Evolutionary conservation across 2,329 filamentous ascomycete genomes (phyloP), one percentile per base, ranked within the genome.

Genomic region (Hypoxylon sp.): DNA sequence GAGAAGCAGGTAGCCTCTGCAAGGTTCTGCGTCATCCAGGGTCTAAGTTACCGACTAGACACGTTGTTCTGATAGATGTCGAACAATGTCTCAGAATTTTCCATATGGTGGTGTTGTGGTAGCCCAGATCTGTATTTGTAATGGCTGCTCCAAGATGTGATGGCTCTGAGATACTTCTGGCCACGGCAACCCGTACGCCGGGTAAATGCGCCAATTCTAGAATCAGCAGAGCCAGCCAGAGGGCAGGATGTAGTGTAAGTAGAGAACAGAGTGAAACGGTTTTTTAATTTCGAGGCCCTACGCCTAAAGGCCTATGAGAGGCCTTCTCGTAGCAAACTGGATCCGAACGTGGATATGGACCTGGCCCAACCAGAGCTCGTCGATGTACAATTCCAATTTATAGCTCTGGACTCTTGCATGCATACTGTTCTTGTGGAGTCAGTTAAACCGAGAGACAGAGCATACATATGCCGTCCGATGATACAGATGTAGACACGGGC

Each of bases 311-410:
- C 66, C 71, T 72, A 73, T 74, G 55, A 71, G 52, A 65, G 59
- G 58, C 48, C 37, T 46, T 56, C 39, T 61, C 46, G 44, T 46
- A 64, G 59, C 67, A 71, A 67, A 68, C 68, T 59, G 55, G 52
- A 66, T 32, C 63, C 48, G 55, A 69, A 64, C 58, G 67, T 55
- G 63, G 68, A 67, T 54, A 62, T 70, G 56, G 39, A 31, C 47
- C 48, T 67, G 32, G 54, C 67, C 73, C 70, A 73, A 75, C 72
- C 67, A 75, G 21, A 65, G 57, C 51, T 48, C 64, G 52, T 57
- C 17, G 42, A 70, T 62, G 59, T 63, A 67, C 50, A 61, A 62
- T 68, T 51, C 61, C 51, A 63, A 68, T 68, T 68, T 66, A 58
- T 70, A 65, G 57, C 52, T 65, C 55, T 65, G 58, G 71, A 52